phyloP scores from a whole-genome alignment of 2,329 filamentous ascomycete species.

The Nigrospora osmanthi region DNA sequence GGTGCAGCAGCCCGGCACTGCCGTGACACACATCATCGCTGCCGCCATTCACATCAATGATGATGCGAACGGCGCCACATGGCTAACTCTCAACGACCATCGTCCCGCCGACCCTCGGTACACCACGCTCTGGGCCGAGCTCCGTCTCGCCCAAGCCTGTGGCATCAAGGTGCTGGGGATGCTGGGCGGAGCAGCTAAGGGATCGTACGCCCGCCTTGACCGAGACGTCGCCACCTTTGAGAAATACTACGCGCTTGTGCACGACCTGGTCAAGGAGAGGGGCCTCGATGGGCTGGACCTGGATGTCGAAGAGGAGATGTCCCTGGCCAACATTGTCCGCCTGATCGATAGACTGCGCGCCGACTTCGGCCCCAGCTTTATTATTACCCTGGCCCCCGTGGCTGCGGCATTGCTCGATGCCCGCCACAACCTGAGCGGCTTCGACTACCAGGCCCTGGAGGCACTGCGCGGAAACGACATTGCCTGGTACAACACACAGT shows the following conservation, averaged over 20 bases:
- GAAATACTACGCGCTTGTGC: constrained; percentile 59
- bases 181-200: constrained; percentile 71
- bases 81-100: constrained; percentile 71
- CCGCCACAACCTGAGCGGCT: constrained; percentile 64
- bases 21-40: constrained; percentile 65
- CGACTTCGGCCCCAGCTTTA: constrained; percentile 59
- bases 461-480: constrained; percentile 54
- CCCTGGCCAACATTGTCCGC: constrained; percentile 52
- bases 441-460: constrained; percentile 66
- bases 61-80: constrained; percentile 40
- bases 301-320: constrained; percentile 68
- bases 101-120: constrained; percentile 55
- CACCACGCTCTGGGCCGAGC: constrained; percentile 61
- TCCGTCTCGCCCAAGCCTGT: constrained; percentile 57
- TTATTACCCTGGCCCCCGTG: constrained; percentile 73
- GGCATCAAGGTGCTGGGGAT: constrained; percentile 73
- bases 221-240: constrained; percentile 50
- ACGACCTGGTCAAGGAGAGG: constrained; percentile 48
- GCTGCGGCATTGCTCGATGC: constrained; percentile 60
- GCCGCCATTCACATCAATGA: constrained; percentile 75
- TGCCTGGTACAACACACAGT: constrained; percentile 76
- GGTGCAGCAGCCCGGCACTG: constrained; percentile 26
- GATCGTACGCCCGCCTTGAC: constrained; percentile 54
- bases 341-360: constrained; percentile 56
- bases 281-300: constrained; percentile 61